Conservation (phyloP, 2,329 filamentous ascomycete species). For the Pseudodiploospora longispora region DNA sequence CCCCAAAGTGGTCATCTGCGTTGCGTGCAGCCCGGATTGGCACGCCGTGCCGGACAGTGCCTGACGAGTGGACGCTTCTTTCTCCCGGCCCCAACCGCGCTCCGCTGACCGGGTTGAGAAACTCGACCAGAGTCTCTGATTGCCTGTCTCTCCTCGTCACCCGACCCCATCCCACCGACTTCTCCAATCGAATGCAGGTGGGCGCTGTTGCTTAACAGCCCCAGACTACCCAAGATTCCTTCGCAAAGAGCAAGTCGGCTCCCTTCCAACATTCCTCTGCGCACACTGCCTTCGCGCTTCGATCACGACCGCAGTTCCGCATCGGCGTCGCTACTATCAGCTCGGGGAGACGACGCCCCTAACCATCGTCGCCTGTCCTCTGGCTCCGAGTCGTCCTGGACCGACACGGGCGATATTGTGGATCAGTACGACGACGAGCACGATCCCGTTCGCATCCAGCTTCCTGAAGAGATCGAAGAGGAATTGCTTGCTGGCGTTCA, state of each 20-base stretch:
- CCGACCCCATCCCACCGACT: constrained; percentile 14
- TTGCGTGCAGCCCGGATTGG: constrained; percentile 3
- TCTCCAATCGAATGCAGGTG: constrained; percentile 39
- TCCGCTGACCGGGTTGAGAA: constrained; percentile 4
- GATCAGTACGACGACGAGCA: constrained; percentile 81
- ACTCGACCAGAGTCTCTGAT: constrained; percentile 4
- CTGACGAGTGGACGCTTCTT: not conserved
- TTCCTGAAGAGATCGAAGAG: constrained; percentile 58
- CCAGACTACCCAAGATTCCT: constrained; percentile 75
- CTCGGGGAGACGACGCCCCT: constrained; percentile 26
- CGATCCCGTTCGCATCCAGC: constrained; percentile 67
- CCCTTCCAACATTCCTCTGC: constrained; percentile 79
- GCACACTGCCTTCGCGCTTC: constrained; percentile 50
- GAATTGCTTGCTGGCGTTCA: constrained; percentile 45
- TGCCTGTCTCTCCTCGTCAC: constrained; percentile 4
- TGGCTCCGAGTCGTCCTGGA: constrained; percentile 72
- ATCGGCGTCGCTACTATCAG: constrained; percentile 26
- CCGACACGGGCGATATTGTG: constrained; percentile 88
- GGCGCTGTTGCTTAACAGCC: constrained; percentile 74
- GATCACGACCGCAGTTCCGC: constrained; percentile 31
- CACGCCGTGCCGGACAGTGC: not conserved
- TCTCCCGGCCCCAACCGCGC: not conserved
- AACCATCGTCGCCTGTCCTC: constrained; percentile 42
- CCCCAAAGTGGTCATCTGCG: constrained; percentile 10
- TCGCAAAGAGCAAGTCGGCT: constrained; percentile 59